phyloP scores from a whole-genome alignment of 495 filamentous ascomycete genomes.

The Aeminium ludgeri region DNA sequence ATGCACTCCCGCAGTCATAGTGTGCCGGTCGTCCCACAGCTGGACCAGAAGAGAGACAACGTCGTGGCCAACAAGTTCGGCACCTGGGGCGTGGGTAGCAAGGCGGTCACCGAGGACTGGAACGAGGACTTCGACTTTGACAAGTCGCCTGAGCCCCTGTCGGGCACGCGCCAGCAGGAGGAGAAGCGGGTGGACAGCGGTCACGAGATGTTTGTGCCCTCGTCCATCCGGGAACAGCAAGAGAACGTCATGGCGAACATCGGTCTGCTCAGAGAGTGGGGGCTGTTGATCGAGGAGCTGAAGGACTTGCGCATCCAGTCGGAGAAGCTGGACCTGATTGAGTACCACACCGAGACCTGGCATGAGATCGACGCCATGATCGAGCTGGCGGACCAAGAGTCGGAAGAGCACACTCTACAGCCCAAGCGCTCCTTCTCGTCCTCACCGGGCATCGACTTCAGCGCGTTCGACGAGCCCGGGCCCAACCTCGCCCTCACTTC shows the following conservation, averaged over 20 bases:
- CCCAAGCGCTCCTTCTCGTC: conserved; percentile 23
- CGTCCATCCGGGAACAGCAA: conserved; percentile 27
- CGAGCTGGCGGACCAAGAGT: conserved; percentile 28
- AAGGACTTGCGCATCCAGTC: conserved; percentile 26
- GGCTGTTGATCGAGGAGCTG: conserved; percentile 27
- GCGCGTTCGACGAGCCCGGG: conserved; percentile 21
- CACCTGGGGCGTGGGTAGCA: conserved; percentile 72
- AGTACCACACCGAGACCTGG: conserved; percentile 19
- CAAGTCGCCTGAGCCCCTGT: conserved; percentile 5
- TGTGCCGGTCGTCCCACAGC: conserved; percentile 69
- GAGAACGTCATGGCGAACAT: conserved; percentile 28
- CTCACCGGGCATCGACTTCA: conserved; percentile 24
- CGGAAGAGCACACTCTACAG: conserved; percentile 19
- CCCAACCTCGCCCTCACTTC: neutral
- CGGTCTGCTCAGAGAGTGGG: conserved; percentile 26
- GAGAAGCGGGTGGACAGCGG: conserved; percentile 23
- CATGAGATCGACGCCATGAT: conserved; percentile 30
- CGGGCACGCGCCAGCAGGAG: conserved; percentile 4
- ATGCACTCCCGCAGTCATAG: conserved; percentile 86
- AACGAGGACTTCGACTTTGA: conserved; percentile 30
- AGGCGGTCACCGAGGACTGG: conserved; percentile 38
- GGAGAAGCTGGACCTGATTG: conserved; percentile 19
- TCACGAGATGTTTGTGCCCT: conserved; percentile 25
- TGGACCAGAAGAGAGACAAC: conserved; percentile 39
- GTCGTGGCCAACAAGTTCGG: conserved; percentile 58